Evolutionary conservation across 768 basidiomycete species (phyloP), one percentile per base, ranked within the genome.

Genomic region (Omphalotus guepiniiformis): DNA sequence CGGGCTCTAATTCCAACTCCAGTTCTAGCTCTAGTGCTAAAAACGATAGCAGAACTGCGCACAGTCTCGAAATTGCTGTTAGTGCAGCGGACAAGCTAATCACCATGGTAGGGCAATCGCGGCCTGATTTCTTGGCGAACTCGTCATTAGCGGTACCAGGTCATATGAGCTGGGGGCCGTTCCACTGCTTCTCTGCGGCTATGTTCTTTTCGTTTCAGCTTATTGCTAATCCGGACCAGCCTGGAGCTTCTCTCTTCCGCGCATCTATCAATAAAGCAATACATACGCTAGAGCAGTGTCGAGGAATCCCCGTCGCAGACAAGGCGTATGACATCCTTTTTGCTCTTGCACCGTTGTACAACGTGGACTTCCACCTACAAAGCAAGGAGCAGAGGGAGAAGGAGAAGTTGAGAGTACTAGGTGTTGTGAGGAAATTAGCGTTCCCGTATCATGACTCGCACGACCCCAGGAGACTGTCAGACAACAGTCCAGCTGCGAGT

Each of bases 151-250:
- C 84, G 7, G 84, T 88, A 6, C 87, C 86, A 27, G 87, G 85
- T 2, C 88, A 92, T 63, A 82, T 91, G 77, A 82, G 80, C 55
- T 88, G 86, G 82, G 83, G 83, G 3, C 85, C 88, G 0, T 87
- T 85, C 67, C 88, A 92, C 58, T 80, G 84, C 55, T 91, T 91
- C 70, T 83, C 83, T 39, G 87, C 89, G 16, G 86, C 86, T 40
- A 89, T 91, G 83, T 91, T 91, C 67, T 89, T 91, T 75, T 85
- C 86, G n/a, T 90, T 90, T 68, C 88, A 91, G 57, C 75, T 91
- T 40, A 83, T 90, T 56, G 77, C 82, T 28, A 83, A 87, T 56
- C 84, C 87, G 42, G 85, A 86, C 51, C 87, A 88, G 53, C 83
- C 85, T 37, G 88, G 85, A 21, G 85, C 85, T 35, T 78, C 78